Conservation (phyloP, 2,329 filamentous ascomycete genomes). For the Rutstroemia sp. region DNA sequence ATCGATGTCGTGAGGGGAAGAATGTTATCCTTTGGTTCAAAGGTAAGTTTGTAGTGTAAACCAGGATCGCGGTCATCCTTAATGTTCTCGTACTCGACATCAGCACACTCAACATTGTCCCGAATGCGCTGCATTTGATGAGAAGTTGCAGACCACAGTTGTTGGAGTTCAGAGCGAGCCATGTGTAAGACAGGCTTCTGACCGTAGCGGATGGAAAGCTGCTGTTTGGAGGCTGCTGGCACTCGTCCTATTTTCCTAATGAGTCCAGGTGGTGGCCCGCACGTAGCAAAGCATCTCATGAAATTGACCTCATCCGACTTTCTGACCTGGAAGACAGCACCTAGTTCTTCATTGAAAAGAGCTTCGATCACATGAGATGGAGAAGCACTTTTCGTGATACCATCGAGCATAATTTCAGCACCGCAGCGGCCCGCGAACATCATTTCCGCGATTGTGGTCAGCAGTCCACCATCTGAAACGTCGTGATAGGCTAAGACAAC, state of each 20-base stretch:
- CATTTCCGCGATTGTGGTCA: conserved; percentile 92
- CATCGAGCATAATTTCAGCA: conserved; percentile 76
- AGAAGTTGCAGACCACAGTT: conserved; percentile 83
- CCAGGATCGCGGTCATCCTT: conserved; percentile 71
- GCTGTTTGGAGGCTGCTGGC: conserved; percentile 61
- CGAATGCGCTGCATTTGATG: conserved; percentile 85
- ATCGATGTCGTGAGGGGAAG: conserved; percentile 53
- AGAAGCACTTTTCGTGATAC: conserved; percentile 54
- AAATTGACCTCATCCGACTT: conserved; percentile 79
- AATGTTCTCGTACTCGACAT: conserved; percentile 72
- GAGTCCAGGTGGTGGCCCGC: conserved; percentile 72
- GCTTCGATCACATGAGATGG: conserved; percentile 59
- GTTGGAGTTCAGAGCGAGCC: conserved; percentile 67
- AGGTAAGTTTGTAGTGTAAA: conserved; percentile 76
- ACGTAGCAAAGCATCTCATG: conserved; percentile 84
- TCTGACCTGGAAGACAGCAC: conserved; percentile 90
- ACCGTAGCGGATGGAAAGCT: conserved; percentile 67
- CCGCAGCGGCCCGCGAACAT: conserved; percentile 95
- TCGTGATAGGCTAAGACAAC: conserved; percentile 93
- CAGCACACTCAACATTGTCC: conserved; percentile 81
- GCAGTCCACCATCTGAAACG: conserved; percentile 82
- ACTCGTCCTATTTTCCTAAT: conserved; percentile 81
- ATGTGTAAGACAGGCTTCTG: conserved; percentile 61
- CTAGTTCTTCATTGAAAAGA: conserved; percentile 93
- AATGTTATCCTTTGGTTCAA: conserved; percentile 66